Conservation (phyloP, 305 asterid species). For the Fraxinus floribunda region DNA sequence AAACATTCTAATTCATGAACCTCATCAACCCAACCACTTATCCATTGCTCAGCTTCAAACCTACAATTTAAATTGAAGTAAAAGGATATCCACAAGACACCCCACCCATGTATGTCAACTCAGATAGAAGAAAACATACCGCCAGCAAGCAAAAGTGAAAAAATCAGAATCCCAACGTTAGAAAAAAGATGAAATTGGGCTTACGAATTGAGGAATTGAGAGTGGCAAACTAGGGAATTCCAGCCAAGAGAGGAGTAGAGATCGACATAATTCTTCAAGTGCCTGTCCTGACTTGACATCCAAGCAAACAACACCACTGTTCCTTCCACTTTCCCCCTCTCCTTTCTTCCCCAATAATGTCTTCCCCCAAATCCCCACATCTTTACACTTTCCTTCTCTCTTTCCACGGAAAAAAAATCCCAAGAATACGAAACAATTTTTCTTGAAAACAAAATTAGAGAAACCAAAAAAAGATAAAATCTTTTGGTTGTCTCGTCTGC, state of each 20-base stretch:
- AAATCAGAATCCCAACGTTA: neutral
- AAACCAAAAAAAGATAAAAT: neutral
- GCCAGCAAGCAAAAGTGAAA: neutral
- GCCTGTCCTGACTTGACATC: conserved; percentile 83
- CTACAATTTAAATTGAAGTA: neutral
- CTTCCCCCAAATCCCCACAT: conserved; percentile 98
- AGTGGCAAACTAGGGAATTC: conserved; percentile 87
- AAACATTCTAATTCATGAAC: neutral
- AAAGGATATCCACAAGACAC: neutral
- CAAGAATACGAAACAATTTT: neutral
- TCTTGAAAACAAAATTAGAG: neutral
- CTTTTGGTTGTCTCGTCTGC: neutral
- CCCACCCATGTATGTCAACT: neutral
- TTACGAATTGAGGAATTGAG: conserved; percentile 81
- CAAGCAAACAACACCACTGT: conserved; percentile 84
- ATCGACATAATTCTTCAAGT: conserved; percentile 66
- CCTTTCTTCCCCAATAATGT: conserved; percentile 79
- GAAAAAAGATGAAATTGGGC: conserved; percentile 18
- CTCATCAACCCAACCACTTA: neutral
- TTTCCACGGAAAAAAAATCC: neutral
- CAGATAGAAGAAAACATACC: neutral
- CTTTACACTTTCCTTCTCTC: neutral
- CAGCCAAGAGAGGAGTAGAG: conserved; percentile 81
- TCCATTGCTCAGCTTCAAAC: neutral
- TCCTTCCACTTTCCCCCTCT: conserved; percentile 65